phyloP scores from a whole-genome alignment of 2,329 filamentous ascomycete genomes.

The Arthrinium puccinioides region DNA sequence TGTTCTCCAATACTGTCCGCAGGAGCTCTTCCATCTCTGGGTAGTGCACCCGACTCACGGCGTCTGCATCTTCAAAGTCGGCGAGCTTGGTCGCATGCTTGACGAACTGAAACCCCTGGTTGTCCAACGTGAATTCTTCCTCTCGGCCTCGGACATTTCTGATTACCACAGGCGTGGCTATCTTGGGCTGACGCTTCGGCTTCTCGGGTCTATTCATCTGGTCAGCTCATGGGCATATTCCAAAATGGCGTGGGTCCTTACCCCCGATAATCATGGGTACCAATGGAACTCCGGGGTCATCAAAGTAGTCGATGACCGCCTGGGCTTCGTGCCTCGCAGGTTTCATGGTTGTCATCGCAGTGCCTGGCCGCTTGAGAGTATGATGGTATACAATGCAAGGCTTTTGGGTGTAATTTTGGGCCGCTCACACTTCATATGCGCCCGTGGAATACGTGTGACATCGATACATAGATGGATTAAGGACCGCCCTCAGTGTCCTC shows the following conservation, averaged over 20 bases:
- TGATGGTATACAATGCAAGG: no score
- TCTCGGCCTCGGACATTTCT: background rate
- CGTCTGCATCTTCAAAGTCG: background rate
- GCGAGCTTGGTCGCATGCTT: slow-evolving; percentile 1
- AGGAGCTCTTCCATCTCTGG: background rate
- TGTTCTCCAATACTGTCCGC: background rate
- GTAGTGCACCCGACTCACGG: background rate
- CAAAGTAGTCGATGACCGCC: background rate
- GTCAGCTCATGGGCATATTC: background rate
- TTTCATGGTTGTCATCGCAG: background rate
- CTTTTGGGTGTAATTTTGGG: no score
- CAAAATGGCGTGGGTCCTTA: background rate
- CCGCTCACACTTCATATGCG: no score
- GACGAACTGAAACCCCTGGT: slow-evolving; percentile 1
- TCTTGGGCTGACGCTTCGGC: slow-evolving; percentile 1
- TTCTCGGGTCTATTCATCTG: background rate
- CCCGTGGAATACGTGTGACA: no score
- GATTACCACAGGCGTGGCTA: background rate
- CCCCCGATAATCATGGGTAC: slow-evolving; percentile 1
- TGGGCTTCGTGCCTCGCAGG: background rate
- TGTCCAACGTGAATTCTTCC: background rate
- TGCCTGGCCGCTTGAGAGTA: no score
- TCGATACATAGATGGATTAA: no score
- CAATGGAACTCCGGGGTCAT: background rate
- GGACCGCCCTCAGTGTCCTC: no score